A percentile compares a stretch with the other conserved stretches of the same genome.
These are phyloP conservation scores for Dorcoceras hygrometricum DNA, from an alignment of 257 asterid genomes.

Conservation along the genomic window DNA sequence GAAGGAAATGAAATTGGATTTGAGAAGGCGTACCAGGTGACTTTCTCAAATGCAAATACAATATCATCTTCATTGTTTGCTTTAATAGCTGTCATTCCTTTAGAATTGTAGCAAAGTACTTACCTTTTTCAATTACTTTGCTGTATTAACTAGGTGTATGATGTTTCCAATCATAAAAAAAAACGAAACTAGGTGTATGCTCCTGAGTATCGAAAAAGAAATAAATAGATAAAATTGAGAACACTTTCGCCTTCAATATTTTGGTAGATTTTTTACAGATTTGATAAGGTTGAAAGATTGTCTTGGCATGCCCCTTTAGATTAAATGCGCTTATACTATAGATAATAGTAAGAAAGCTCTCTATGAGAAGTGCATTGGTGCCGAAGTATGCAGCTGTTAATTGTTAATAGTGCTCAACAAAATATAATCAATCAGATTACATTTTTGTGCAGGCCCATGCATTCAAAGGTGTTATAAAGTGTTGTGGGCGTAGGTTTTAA, in stretches of 20 bases:
- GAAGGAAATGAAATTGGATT: constrained; percentile 82
- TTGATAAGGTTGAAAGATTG: not conserved
- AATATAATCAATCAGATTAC: not conserved
- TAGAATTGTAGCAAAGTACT: not conserved
- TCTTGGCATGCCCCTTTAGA: not conserved
- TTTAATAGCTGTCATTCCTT: not conserved
- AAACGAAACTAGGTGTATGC: too few species aligned
- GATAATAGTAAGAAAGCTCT: not conserved
- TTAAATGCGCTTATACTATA: not conserved
- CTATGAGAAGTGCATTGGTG: not conserved
- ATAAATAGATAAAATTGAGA: not conserved
- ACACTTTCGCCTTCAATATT: not conserved
- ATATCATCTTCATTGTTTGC: constrained; percentile 1
- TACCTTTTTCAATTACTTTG: not conserved
- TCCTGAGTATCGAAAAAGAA: too few species aligned
- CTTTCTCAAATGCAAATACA: not conserved
- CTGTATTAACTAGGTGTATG: not conserved
- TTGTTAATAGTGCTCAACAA: not conserved
- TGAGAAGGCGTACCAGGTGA: constrained; percentile 79
- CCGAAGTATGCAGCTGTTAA: not conserved
- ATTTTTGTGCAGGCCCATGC: not conserved
- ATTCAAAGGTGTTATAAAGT: not conserved
- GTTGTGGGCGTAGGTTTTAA: too few species aligned
- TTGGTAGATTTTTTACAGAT: not conserved
- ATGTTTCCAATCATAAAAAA: too few species aligned